Conservation (phyloP, 116 monocot species). For the Thalassia testudinum region DNA sequence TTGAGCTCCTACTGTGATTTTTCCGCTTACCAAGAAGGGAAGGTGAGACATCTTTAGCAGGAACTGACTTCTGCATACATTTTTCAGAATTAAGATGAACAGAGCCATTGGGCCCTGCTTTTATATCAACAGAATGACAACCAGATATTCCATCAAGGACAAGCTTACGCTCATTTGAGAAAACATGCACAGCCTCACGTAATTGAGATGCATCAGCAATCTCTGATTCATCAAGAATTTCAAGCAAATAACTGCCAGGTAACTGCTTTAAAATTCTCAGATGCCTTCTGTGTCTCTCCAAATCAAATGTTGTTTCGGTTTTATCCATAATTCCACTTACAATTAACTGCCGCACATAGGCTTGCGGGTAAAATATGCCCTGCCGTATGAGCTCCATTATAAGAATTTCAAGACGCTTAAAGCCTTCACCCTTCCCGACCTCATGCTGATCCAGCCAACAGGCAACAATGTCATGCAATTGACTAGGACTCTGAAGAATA, state of each 20-base stretch:
- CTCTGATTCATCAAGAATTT: slow-evolving; percentile 61
- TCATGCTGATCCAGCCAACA: slow-evolving; percentile 99
- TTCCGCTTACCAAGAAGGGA: slow-evolving; percentile 11
- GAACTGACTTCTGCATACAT: slow-evolving; percentile 11
- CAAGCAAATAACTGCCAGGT: slow-evolving; percentile 63
- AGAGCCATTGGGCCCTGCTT: slow-evolving; percentile 5
- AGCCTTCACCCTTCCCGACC: slow-evolving; percentile 42
- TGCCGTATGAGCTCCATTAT: slow-evolving; percentile 63
- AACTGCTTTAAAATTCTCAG: slow-evolving; percentile 69
- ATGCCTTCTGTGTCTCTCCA: slow-evolving; percentile 64
- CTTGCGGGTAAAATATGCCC: slow-evolving; percentile 87
- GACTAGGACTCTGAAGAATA: slow-evolving; percentile 66
- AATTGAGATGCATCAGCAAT: slow-evolving; percentile 28
- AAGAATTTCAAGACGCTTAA: slow-evolving; percentile 54
- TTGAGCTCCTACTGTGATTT: slow-evolving; percentile 5
- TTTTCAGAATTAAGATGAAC: slow-evolving; percentile 13
- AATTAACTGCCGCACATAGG: slow-evolving; percentile 86
- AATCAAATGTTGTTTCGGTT: slow-evolving; percentile 29
- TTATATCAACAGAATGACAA: slow-evolving; percentile 14
- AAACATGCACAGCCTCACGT: slow-evolving; percentile 35
- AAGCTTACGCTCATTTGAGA: slow-evolving; percentile 77
- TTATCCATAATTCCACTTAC: slow-evolving; percentile 87
- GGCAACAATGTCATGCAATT: slow-evolving; percentile 86
- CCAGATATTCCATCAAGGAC: slow-evolving; percentile 40
- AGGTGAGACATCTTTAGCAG: slow-evolving; percentile 20